Conservation (phyloP, 2,329 filamentous ascomycete species). For the Arachnopeziza araneosa region DNA sequence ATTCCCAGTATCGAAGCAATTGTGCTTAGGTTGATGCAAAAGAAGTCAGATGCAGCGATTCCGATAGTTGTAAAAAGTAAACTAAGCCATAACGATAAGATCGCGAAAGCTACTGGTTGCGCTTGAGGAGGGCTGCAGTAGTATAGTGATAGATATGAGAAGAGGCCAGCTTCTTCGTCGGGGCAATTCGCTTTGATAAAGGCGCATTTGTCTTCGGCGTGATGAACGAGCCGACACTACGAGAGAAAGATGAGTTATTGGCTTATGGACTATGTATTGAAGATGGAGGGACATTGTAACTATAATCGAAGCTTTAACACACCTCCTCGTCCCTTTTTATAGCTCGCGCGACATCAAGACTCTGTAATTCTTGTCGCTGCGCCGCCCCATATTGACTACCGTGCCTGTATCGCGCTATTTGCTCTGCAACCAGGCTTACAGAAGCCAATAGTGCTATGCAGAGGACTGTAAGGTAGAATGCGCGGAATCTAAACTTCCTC, state of each 20-base stretch:
- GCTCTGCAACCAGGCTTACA: conserved; percentile 27
- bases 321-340: conserved; percentile 31
- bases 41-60: conserved; percentile 96
- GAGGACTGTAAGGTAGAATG: conserved; percentile 30
- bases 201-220: conserved; percentile 73
- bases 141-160: conserved; percentile 85
- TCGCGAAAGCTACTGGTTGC: conserved; percentile 70
- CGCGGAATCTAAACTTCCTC: conserved; percentile 27
- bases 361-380: conserved; percentile 23
- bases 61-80: conserved; percentile 95
- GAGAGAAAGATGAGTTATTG: neutral
- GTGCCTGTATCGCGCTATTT: conserved; percentile 25
- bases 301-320: neutral
- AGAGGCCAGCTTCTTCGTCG: conserved; percentile 83
- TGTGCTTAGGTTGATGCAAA: conserved; percentile 93
- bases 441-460: conserved; percentile 26
- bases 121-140: conserved; percentile 70
- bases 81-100: conserved; percentile 77
- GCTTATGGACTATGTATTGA: neutral
- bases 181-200: conserved; percentile 78
- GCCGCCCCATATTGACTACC: conserved; percentile 24
- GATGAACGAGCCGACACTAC: conserved; percentile 75
- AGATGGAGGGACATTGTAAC: neutral
- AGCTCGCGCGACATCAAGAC: conserved; percentile 19
- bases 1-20: conserved; percentile 84